These are phyloP conservation scores for Candida germanica DNA, from an alignment of 805 yeast genomes.

Conservation along the genomic window DNA sequence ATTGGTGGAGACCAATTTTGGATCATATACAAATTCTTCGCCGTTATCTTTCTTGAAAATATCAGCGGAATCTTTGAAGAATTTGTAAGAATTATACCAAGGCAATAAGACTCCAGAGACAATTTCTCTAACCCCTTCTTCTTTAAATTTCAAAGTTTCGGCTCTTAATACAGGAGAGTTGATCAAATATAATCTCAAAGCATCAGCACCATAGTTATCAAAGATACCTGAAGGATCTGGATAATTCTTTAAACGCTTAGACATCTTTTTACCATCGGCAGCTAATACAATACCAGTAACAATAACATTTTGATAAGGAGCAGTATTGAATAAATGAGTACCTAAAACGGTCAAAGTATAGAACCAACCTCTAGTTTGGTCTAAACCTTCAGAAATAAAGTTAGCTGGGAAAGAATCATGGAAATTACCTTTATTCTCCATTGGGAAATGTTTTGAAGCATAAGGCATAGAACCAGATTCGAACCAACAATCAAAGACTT, in stretches of 20 bases:
- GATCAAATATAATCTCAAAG: constrained; percentile 90
- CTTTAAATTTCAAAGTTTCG: constrained; percentile 94
- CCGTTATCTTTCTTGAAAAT: constrained; percentile 73
- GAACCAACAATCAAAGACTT: constrained; percentile 99
- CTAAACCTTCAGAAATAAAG: constrained; percentile 97
- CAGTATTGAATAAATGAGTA: constrained; percentile 85
- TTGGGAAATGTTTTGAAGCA: constrained; percentile 95
- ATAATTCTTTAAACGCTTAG: constrained; percentile 94
- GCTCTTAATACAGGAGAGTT: constrained; percentile 97
- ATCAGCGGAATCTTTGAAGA: constrained; percentile 91
- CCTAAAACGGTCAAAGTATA: constrained; percentile 95
- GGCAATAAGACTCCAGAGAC: constrained; percentile 94
- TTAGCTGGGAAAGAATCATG: constrained; percentile 86
- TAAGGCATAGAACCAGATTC: constrained; percentile 99
- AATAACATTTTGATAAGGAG: constrained; percentile 93
- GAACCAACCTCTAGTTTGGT: constrained; percentile 99
- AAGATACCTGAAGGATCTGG: constrained; percentile 89
- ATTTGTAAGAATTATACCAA: constrained; percentile 98
- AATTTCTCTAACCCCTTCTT: constrained; percentile 98
- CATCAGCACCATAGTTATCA: constrained; percentile 95
- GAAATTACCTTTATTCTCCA: constrained; percentile 76
- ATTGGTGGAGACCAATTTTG: constrained; percentile 62
- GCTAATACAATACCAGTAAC: constrained; percentile 97
- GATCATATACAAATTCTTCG: constrained; percentile 70
- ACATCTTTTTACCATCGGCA: constrained; percentile 98